phyloP scores from a whole-genome alignment of 2,329 filamentous ascomycete genomes.

The Neobulgaria alba region DNA sequence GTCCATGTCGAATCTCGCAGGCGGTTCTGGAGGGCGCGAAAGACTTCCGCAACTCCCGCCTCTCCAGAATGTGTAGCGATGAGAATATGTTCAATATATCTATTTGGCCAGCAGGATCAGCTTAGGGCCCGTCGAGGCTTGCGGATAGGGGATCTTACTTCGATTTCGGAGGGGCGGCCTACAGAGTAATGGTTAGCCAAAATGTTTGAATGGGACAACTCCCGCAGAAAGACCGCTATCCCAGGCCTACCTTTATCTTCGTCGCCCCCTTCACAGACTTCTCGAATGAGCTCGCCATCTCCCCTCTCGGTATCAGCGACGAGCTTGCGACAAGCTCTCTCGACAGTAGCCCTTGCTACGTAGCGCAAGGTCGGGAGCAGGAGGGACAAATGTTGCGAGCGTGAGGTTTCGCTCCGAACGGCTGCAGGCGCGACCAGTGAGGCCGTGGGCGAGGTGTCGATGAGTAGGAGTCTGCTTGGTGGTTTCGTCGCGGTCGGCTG shows the following conservation, averaged over 20 bases:
- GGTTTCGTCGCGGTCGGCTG: conserved; percentile 1
- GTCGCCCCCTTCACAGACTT: conserved; percentile 98
- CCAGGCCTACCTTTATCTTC: conserved; percentile 73
- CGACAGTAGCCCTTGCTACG: background rate
- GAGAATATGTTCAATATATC: conserved; percentile 82
- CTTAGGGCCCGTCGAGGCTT: background rate
- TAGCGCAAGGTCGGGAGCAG: background rate
- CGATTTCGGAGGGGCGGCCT: conserved; percentile 94
- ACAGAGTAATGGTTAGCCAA: conserved; percentile 7
- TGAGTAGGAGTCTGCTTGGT: background rate
- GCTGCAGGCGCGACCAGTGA: too few species aligned
- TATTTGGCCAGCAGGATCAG: conserved; percentile 18
- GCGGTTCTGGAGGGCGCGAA: conserved; percentile 80
- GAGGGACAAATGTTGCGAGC: background rate
- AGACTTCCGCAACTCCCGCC: conserved; percentile 90
- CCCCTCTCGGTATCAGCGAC: conserved; percentile 8
- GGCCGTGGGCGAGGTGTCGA: conserved; percentile 1
- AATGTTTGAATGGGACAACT: background rate
- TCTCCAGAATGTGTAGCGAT: conserved; percentile 92
- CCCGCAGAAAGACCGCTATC: background rate
- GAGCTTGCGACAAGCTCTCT: conserved; percentile 17
- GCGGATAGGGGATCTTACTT: conserved; percentile 54
- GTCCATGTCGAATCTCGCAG: conserved; percentile 97
- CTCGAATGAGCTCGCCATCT: conserved; percentile 85
- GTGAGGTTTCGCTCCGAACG: too few species aligned